Evolutionary conservation across 75 land plant species (phyloP).

Genomic region (Sequoia sempervirens): DNA sequence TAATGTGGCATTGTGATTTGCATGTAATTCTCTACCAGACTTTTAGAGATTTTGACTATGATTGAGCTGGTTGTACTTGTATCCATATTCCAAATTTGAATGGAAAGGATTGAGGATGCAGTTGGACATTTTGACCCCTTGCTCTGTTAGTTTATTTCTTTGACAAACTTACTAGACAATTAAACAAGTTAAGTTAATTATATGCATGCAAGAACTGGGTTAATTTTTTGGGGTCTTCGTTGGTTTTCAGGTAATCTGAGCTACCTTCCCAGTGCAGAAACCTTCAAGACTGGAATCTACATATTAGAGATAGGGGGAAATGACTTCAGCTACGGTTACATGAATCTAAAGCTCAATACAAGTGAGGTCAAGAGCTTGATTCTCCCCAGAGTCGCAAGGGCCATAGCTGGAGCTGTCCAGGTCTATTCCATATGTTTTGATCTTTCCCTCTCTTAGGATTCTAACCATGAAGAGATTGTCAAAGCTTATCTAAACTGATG

Average conservation of each 20-base stretch:
- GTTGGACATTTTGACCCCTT: no score
- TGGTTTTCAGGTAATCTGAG: slow-evolving; percentile 9
- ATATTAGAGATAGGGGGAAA: slow-evolving; percentile 19
- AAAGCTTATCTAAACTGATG: neutral
- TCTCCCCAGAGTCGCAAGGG: neutral
- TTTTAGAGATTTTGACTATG: no score
- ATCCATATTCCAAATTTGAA: no score
- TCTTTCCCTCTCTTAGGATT: neutral
- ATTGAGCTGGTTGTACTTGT: no score
- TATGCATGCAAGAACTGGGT: neutral
- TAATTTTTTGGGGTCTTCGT: neutral
- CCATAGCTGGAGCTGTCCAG: neutral
- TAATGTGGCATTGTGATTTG: no score
- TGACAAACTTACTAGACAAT: no score
- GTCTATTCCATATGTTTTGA: neutral
- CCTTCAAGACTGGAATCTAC: slow-evolving; percentile 17
- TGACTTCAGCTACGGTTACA: slow-evolving; percentile 16
- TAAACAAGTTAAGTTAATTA: no score
- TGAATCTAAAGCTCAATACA: slow-evolving; percentile 11
- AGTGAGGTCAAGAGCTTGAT: slow-evolving; percentile 4
- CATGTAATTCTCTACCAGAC: no score
- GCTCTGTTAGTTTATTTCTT: no score
- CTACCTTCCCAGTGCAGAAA: slow-evolving; percentile 10
- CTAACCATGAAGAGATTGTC: no score
- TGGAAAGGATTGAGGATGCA: no score